Evolutionary conservation across 2,329 filamentous ascomycete genomes (phyloP).

Genomic region (Aphanocladium album): DNA sequence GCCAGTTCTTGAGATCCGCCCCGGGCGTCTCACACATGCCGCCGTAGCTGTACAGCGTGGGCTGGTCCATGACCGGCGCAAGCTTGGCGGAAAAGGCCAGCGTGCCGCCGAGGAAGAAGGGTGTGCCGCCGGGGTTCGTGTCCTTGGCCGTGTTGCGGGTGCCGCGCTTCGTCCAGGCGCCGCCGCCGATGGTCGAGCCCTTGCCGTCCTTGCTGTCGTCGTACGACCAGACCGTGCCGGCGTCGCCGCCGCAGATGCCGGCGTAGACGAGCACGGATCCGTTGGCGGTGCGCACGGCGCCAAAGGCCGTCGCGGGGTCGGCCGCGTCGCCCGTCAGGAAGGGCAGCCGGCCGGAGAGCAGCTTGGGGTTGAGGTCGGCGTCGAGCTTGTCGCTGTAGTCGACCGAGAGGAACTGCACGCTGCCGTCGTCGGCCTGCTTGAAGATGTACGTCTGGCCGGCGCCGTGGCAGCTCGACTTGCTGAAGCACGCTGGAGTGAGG

Average conservation of each 20-base stretch:
- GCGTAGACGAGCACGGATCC: conserved; percentile 70
- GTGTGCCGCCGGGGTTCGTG: conserved; percentile 25
- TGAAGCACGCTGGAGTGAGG: conserved; percentile 48
- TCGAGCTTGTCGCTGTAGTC: conserved; percentile 57
- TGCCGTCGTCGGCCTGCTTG: conserved; percentile 40
- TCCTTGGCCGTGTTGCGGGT: conserved; percentile 17
- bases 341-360: conserved; percentile 53
- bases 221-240: conserved; percentile 64
- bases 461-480: conserved; percentile 33
- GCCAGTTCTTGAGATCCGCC: conserved; percentile 49
- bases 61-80: conserved; percentile 46
- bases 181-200: conserved; percentile 11
- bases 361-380: conserved; percentile 41
- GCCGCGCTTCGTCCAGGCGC: conserved; percentile 25
- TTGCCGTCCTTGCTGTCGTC: conserved; percentile 36
- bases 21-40: conserved; percentile 72
- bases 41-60: conserved; percentile 70
- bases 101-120: conserved; percentile 49
- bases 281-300: conserved; percentile 59
- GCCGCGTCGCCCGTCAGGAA: conserved; percentile 50
- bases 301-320: conserved; percentile 51
- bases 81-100: conserved; percentile 64
- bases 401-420: conserved; percentile 56
- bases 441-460: conserved; percentile 65
- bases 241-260: conserved; percentile 61